Conservation (phyloP, 257 asterid genomes). For the Cordia subcordata region DNA sequence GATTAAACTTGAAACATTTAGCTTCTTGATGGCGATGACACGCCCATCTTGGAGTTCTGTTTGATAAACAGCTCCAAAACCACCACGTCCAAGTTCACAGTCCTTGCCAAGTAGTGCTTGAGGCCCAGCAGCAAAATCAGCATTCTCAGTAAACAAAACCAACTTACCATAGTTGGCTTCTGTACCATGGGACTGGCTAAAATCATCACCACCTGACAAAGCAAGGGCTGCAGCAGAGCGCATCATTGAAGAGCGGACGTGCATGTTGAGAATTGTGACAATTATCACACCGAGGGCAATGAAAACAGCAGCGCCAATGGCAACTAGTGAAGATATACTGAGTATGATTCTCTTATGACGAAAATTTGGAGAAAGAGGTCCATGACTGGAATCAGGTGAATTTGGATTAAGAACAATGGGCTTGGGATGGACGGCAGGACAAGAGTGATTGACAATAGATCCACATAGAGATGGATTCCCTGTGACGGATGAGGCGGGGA, state of each 20-base stretch:
- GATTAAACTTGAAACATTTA: slow-evolving; percentile 61
- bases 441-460: slow-evolving; percentile 60
- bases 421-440: slow-evolving; percentile 81
- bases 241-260: slow-evolving; percentile 45
- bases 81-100: slow-evolving; percentile 81
- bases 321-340: slow-evolving; percentile 74
- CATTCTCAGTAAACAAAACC: slow-evolving; percentile 80
- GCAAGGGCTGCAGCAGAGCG: slow-evolving; percentile 47
- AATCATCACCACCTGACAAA: slow-evolving; percentile 58
- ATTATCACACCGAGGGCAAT: slow-evolving; percentile 79
- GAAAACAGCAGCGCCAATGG: slow-evolving; percentile 82
- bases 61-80: slow-evolving; percentile 71
- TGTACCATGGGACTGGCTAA: slow-evolving; percentile 55
- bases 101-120: slow-evolving; percentile 69
- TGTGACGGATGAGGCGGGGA: slow-evolving; percentile 54
- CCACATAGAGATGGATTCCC: slow-evolving; percentile 85
- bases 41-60: slow-evolving; percentile 57
- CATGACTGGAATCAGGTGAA: slow-evolving; percentile 49
- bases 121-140: slow-evolving; percentile 62
- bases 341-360: slow-evolving; percentile 58
- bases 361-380: slow-evolving; percentile 36
- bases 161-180: slow-evolving; percentile 83
- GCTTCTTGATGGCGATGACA: slow-evolving; percentile 76
- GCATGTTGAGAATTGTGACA: slow-evolving; percentile 66
- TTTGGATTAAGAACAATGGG: slow-evolving; percentile 86